Evolutionary conservation across 768 basidiomycete genomes (phyloP).

Genomic region (Suillus weaverae): DNA sequence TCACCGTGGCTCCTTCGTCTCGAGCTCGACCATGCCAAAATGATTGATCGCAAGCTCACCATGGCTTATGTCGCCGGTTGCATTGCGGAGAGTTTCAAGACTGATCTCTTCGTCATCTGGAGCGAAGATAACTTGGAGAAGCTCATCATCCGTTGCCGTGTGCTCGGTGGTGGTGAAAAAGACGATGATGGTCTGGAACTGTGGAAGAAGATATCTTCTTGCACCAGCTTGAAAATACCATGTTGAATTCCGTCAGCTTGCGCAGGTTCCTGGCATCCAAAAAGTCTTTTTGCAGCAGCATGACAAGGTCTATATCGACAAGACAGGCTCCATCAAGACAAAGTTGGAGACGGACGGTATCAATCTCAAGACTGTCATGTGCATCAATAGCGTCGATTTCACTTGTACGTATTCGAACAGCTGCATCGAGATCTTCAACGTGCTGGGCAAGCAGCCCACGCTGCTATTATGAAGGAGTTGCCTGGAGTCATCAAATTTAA

Average conservation of each 20-base stretch:
- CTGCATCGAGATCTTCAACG: slow-evolving; percentile 91
- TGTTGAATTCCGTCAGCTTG: slow-evolving; percentile 92
- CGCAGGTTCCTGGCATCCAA: slow-evolving; percentile 91
- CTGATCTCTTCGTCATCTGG: slow-evolving; percentile 97
- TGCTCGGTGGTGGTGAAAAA: slow-evolving; percentile 81
- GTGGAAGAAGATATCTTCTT: slow-evolving; percentile 96
- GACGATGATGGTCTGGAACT: slow-evolving; percentile 72
- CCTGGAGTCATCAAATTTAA: slow-evolving; percentile 98
- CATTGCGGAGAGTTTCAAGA: slow-evolving; percentile 93
- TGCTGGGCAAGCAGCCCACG: slow-evolving; percentile 93
- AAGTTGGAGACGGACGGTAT: slow-evolving; percentile 92
- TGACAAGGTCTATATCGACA: slow-evolving; percentile 66
- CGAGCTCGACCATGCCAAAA: slow-evolving; percentile 94
- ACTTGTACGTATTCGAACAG: slow-evolving; percentile 94
- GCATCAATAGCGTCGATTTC: slow-evolving; percentile 93
- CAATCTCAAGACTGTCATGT: slow-evolving; percentile 94
- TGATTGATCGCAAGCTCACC: slow-evolving; percentile 95
- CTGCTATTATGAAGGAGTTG: slow-evolving; percentile 90
- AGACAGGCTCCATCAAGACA: slow-evolving; percentile 65
- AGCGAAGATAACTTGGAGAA: slow-evolving; percentile 99
- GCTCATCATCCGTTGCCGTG: slow-evolving; percentile 94
- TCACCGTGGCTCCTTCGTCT: slow-evolving; percentile 98
- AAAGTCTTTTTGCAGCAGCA: slow-evolving; percentile 93
- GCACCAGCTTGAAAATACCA: slow-evolving; percentile 92
- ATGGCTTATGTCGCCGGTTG: slow-evolving; percentile 94